phyloP scores from a whole-genome alignment of 116 monocot species.

The Papilionanthe hybrid region DNA sequence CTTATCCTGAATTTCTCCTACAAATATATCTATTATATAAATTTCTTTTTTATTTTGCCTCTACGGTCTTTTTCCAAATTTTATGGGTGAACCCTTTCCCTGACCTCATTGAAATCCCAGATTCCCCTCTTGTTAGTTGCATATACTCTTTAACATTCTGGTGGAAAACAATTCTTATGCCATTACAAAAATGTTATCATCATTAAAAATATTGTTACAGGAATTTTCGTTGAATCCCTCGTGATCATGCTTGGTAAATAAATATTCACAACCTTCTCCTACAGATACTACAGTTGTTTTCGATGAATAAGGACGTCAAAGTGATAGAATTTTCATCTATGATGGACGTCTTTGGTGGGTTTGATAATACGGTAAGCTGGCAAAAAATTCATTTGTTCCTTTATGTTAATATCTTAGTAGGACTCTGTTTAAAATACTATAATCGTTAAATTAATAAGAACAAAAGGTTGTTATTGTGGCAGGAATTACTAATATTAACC shows the following conservation, averaged over 20 bases:
- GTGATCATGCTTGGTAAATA: neutral
- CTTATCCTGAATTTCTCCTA: too few species aligned
- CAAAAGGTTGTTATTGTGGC: neutral
- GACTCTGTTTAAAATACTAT: neutral
- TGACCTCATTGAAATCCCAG: too few species aligned
- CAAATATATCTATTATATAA: too few species aligned
- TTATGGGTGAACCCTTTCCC: too few species aligned
- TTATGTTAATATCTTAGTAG: neutral
- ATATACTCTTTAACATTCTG: too few species aligned
- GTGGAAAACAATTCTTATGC: too few species aligned
- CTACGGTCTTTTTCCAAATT: too few species aligned
- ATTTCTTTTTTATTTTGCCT: too few species aligned
- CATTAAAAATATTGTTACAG: neutral
- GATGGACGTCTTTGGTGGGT: conserved; percentile 62
- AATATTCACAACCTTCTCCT: neutral
- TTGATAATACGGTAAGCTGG: conserved; percentile 46
- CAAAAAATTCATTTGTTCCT: neutral
- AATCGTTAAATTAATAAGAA: neutral
- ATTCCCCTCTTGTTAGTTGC: too few species aligned
- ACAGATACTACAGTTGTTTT: conserved; percentile 51
- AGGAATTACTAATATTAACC: neutral
- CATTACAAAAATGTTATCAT: neutral
- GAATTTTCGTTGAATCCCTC: neutral
- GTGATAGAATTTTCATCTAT: conserved; percentile 81
- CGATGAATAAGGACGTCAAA: conserved; percentile 58